Evolutionary conservation across 2,329 filamentous ascomycete genomes (phyloP).

Genomic region (Cordyceps militaris): DNA sequence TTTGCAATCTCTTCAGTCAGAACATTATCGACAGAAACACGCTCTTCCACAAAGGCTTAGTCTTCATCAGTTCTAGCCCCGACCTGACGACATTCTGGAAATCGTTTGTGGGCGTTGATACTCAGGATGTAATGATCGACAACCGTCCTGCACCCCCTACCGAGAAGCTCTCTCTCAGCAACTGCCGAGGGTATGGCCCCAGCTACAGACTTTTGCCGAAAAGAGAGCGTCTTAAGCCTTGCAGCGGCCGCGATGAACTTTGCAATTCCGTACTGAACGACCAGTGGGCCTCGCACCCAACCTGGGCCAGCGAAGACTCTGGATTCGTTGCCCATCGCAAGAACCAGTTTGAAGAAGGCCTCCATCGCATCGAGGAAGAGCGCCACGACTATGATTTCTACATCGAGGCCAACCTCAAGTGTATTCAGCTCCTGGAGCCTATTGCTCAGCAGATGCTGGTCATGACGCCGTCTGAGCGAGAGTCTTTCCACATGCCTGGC

Average conservation of each 20-base stretch:
- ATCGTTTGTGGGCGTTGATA: conserved; percentile 71
- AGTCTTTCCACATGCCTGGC: conserved; percentile 69
- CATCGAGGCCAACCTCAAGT: conserved; percentile 90
- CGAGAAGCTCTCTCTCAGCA: conserved; percentile 84
- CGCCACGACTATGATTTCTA: conserved; percentile 98
- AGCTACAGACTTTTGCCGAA: conserved; percentile 92
- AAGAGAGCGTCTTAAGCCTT: conserved; percentile 81
- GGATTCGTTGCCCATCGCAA: conserved; percentile 97
- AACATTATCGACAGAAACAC: conserved; percentile 84
- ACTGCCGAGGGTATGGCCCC: conserved; percentile 90
- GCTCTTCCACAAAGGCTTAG: conserved; percentile 72
- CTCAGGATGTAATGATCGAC: conserved; percentile 69
- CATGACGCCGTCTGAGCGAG: conserved; percentile 65
- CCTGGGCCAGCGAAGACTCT: conserved; percentile 96
- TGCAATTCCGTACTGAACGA: conserved; percentile 93
- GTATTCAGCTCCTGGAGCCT: conserved; percentile 91
- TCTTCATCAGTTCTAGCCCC: conserved; percentile 80
- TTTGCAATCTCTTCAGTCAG: conserved; percentile 91
- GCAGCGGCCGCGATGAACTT: conserved; percentile 89
- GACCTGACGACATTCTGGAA: conserved; percentile 90
- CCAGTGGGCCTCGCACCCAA: conserved; percentile 97
- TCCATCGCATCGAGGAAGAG: conserved; percentile 96
- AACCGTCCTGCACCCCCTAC: conserved; percentile 68
- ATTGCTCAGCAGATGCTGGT: conserved; percentile 85
- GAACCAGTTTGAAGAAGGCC: conserved; percentile 87